Evolutionary conservation across 345 rosid genomes (phyloP).

Genomic region (Viola odorata): DNA sequence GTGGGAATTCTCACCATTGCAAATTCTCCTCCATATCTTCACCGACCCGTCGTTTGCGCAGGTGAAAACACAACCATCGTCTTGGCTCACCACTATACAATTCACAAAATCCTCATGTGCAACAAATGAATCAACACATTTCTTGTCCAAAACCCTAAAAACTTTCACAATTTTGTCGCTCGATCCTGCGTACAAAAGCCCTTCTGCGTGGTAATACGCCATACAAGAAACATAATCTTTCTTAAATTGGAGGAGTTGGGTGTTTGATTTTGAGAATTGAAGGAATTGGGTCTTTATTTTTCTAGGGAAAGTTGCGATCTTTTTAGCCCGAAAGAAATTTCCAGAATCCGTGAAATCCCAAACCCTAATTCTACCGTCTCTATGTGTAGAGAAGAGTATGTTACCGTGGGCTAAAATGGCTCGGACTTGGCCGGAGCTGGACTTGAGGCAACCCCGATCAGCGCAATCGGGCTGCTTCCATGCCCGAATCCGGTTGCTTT

Average conservation of each 20-base stretch:
- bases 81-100: conserved; percentile 42
- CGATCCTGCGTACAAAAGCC: conserved; percentile 38
- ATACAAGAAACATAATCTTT: conserved; percentile 41
- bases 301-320: conserved; percentile 33
- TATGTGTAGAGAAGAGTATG: conserved; percentile 45
- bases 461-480: conserved; percentile 44
- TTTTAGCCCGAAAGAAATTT: conserved; percentile 23
- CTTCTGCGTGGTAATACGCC: conserved; percentile 44
- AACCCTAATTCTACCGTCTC: conserved; percentile 33
- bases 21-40: conserved; percentile 47
- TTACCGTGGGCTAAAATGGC: conserved; percentile 36
- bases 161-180: conserved; percentile 41
- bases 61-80: conserved; percentile 50
- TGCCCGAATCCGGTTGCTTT: conserved; percentile 37
- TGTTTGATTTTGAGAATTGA: conserved; percentile 17
- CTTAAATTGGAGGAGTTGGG: conserved; percentile 20
- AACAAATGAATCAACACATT: conserved; percentile 42
- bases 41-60: conserved; percentile 47
- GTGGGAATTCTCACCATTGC: conserved; percentile 37
- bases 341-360: conserved; percentile 37
- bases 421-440: conserved; percentile 31
- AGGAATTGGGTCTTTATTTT: conserved; percentile 26
- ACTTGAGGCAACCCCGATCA: conserved; percentile 35
- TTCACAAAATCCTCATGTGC: conserved; percentile 46
- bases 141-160: conserved; percentile 36